Conservation (phyloP, 1,284 basidiomycete species). For the Ceratobasidium sp. region DNA sequence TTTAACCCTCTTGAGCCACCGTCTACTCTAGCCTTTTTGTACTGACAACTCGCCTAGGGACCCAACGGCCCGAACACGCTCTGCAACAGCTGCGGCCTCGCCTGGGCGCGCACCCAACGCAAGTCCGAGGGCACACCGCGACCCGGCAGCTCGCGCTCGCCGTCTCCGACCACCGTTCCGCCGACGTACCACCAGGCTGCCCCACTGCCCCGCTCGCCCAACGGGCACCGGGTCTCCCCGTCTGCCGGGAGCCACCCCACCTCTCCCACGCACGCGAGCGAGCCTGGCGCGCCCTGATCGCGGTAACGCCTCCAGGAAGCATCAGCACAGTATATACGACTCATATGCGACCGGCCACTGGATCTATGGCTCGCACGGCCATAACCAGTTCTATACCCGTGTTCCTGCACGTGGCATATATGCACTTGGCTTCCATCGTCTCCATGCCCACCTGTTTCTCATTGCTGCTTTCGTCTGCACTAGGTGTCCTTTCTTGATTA, state of each 20-base stretch:
- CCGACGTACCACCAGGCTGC: conserved; percentile 35
- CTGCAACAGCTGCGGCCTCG: conserved; percentile 41
- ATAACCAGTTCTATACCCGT: conserved; percentile 39
- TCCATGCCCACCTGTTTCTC: conserved; percentile 32
- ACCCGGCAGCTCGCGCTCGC: conserved; percentile 22
- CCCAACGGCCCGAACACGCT: conserved; percentile 40
- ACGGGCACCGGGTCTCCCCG: conserved; percentile 11
- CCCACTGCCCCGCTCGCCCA: conserved; percentile 19
- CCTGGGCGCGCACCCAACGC: conserved; percentile 42
- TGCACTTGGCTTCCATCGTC: conserved; percentile 13
- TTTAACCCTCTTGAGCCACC: conserved; percentile 40
- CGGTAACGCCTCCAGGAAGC: conserved; percentile 4
- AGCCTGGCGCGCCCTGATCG: neutral
- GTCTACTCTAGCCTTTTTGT: conserved; percentile 20
- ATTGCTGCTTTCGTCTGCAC: conserved; percentile 22
- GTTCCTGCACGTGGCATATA: conserved; percentile 39
- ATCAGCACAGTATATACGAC: conserved; percentile 17
- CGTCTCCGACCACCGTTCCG: conserved; percentile 9
- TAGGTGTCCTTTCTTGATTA: conserved; percentile 42
- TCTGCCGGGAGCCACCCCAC: conserved; percentile 22
- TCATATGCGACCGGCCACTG: neutral
- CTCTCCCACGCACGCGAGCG: conserved; percentile 8
- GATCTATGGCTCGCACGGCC: conserved; percentile 32
- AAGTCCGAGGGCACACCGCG: conserved; percentile 33
- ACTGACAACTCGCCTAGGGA: conserved; percentile 27